Evolutionary conservation across 495 filamentous ascomycete genomes (phyloP), one percentile per base, ranked within the genome.

Genomic region (Hyaloscypha variabilis): DNA sequence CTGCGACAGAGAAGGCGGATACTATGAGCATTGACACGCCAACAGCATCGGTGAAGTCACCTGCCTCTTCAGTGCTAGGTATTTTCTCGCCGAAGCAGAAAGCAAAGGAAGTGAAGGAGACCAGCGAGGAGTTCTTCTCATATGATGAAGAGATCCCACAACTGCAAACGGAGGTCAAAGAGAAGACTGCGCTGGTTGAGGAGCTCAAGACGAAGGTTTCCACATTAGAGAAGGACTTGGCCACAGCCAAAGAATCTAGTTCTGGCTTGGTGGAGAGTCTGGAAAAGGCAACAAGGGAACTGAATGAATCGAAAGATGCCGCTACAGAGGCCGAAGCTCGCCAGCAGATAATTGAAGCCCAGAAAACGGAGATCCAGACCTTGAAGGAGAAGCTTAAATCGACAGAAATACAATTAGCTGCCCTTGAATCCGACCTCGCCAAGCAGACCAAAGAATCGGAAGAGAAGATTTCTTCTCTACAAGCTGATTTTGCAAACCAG

Each of bases 81-180:
- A 70, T 81, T 23, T 84, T 83, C 62, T 84, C 82, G 26, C 77
- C 82, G 17, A 81, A 76, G 70, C 74, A 79, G 42, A 81, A 80
- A 34, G 73, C 75, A 19, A 67, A 76, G 34, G 74, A 72, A 2
- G 78, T 83, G 24, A 76, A 63, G 28, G 81, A 83, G 56, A 77
- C 79, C 6, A 81, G 77, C 56, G 91, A 94, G 70, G 92, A 97
- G 25, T 89, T 97, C 76, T 97, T 97, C 77, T 95, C 91, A 8
- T 96, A 92, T 66, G 91, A 93, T 62, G 85, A 85, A 49, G 91
- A 94, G 73, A 77, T 93, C 49, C 88, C 88, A 19, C 83, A 87
- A 21, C 69, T 92, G n/a, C 82, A 88, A 62, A 74, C 77, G 1
- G 85, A 88, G 67, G 69, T 92, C 56, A 78, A 87, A 65, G 78